These are phyloP conservation scores for Bromus sterilis DNA, from an alignment of 176 grass and related monocot species.

Conservation along the genomic window DNA sequence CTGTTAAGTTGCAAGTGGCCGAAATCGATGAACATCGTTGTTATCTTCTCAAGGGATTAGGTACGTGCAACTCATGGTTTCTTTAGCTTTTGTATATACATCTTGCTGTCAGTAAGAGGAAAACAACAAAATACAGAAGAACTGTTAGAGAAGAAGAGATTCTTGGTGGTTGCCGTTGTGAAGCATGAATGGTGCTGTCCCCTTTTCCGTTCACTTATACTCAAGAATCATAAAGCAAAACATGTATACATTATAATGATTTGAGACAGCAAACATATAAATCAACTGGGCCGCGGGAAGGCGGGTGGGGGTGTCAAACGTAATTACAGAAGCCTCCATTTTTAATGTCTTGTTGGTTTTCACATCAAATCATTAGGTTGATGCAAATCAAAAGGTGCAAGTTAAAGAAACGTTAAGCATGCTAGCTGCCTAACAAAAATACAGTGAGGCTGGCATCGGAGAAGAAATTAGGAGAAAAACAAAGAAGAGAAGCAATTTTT, in stretches of 20 bases:
- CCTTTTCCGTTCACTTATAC: not conserved
- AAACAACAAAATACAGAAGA: not conserved
- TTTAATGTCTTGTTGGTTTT: not conserved
- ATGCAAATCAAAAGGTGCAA: not conserved
- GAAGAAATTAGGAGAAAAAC: not conserved
- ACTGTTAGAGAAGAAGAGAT: not conserved
- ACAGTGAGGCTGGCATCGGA: too few species aligned
- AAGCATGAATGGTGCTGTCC: not conserved
- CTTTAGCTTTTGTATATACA: not conserved
- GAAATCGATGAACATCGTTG: not conserved
- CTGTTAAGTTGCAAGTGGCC: not conserved
- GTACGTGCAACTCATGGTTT: conserved; percentile 2
- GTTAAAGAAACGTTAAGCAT: not conserved
- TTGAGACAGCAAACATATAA: too few species aligned
- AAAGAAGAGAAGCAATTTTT: not conserved
- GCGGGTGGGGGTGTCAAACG: too few species aligned
- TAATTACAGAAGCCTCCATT: too few species aligned
- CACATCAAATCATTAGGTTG: not conserved
- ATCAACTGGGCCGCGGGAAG: too few species aligned
- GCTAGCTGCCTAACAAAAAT: not conserved
- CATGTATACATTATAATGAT: too few species aligned
- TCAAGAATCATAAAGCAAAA: not conserved
- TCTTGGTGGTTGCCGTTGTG: not conserved
- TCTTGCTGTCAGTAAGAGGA: not conserved
- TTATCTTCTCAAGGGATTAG: not conserved